Percentiles rank a stretch among this genome's conserved stretches.
Evolutionary conservation across 495 filamentous ascomycete genomes (phyloP).

Genomic region (Aspergillus funiculosus): DNA sequence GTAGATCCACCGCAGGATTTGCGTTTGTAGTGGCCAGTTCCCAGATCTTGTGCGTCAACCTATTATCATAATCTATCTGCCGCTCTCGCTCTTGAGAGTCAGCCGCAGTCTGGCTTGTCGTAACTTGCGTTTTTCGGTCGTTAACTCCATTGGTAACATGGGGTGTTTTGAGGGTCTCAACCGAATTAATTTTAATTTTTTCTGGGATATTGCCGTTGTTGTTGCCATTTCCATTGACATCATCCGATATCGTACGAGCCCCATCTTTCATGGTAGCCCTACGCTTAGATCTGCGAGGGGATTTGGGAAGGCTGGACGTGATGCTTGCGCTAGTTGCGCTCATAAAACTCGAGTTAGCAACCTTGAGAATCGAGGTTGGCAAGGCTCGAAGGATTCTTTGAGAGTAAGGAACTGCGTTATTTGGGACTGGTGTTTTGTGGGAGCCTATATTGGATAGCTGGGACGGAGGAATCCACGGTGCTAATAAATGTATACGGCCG

Average conservation of each 20-base stretch:
- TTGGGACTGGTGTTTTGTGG: constrained; percentile 67
- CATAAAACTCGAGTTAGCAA: constrained; percentile 93
- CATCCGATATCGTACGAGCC: constrained; percentile 20
- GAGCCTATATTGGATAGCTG: constrained; percentile 81
- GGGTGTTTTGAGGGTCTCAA: constrained; percentile 19
- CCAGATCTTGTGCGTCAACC: constrained; percentile 90
- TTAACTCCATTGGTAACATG: constrained; percentile 16
- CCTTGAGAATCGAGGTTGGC: constrained; percentile 86
- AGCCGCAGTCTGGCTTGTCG: constrained; percentile 5
- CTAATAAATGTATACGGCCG: constrained; percentile 88
- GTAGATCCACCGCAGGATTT: constrained; percentile 87
- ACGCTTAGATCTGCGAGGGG: constrained; percentile 56
- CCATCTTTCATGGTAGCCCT: constrained; percentile 48
- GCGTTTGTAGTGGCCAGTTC: constrained; percentile 85
- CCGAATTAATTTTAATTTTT: constrained; percentile 27
- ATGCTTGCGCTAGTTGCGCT: constrained; percentile 84
- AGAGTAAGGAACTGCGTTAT: constrained; percentile 80
- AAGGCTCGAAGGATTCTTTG: constrained; percentile 88
- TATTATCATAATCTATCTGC: constrained; percentile 73
- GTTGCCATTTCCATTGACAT: constrained; percentile 38
- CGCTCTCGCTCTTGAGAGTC: constrained; percentile 54
- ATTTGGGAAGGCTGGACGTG: constrained; percentile 74
- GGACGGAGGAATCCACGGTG: constrained; percentile 98
- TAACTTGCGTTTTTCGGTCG: constrained; percentile 5
- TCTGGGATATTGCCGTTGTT: constrained; percentile 54